phyloP scores from a whole-genome alignment of 1,139 yeast species.

The Nakaseomyces glabratus region DNA sequence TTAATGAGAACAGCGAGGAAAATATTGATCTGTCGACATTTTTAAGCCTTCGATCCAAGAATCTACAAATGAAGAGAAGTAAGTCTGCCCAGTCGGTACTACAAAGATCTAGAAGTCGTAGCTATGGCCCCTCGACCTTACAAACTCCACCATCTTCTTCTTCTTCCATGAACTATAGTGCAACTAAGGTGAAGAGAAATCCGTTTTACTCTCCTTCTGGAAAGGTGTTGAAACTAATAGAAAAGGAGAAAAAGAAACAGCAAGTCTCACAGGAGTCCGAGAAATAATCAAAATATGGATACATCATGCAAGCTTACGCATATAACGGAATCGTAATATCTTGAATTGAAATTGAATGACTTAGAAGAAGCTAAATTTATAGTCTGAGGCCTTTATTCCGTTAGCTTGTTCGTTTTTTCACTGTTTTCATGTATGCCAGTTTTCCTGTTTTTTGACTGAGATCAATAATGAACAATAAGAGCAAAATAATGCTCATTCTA shows the following conservation, averaged over 20 bases:
- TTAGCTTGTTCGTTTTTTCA: no score
- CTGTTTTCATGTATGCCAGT: no score
- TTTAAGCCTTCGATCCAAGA: constrained; percentile 3
- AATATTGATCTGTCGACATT: constrained; percentile 3
- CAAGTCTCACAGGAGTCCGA: no score
- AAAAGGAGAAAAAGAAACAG: constrained; percentile 5
- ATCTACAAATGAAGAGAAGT: constrained; percentile 1
- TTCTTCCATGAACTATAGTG: not conserved
- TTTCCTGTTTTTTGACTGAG: no score
- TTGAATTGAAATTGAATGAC: no score
- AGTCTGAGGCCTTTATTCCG: no score
- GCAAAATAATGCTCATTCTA: no score
- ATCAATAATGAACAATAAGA: no score
- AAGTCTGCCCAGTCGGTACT: not conserved
- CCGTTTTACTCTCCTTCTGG: constrained; percentile 6
- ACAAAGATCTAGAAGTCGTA: constrained; percentile 3
- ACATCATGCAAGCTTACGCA: no score
- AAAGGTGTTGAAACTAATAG: constrained; percentile 2
- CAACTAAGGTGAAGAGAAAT: constrained; percentile 2
- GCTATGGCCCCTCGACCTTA: constrained; percentile 2
- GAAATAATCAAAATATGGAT: no score
- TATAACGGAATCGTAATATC: no score
- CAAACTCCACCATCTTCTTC: constrained; percentile 6
- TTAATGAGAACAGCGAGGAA: not conserved
- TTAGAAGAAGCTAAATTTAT: no score